A percentile compares a stretch with the other conserved stretches of the same genome.
These are phyloP conservation scores for Monosporascus sp. DNA, from an alignment of 2,329 filamentous ascomycete species.

Conservation along the genomic window DNA sequence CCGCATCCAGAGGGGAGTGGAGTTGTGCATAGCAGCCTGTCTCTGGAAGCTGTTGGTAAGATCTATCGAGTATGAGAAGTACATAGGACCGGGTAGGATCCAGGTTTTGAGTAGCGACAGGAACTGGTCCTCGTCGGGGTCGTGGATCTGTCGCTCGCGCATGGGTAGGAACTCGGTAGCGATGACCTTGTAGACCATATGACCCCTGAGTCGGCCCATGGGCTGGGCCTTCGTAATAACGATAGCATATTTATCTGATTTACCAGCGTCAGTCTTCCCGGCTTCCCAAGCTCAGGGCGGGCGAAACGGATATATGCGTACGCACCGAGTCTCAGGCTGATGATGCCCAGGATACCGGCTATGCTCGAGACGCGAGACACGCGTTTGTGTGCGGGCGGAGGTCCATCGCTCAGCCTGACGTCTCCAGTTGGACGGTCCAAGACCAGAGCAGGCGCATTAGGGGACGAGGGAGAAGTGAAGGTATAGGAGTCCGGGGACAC, in stretches of 20 bases:
- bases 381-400: slow-evolving; percentile 69
- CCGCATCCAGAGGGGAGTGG: slow-evolving; percentile 78
- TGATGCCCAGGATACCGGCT: slow-evolving; percentile 88
- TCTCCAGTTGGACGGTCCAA: slow-evolving; percentile 92
- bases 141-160: slow-evolving; percentile 84
- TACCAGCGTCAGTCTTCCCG: slow-evolving; percentile 7
- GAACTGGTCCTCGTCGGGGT: slow-evolving; percentile 92
- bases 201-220: slow-evolving; percentile 85
- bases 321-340: slow-evolving; percentile 86
- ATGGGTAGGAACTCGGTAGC: slow-evolving; percentile 90
- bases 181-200: slow-evolving; percentile 92
- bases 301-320: slow-evolving; percentile 4
- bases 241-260: slow-evolving; percentile 85
- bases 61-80: slow-evolving; percentile 96
- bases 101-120: slow-evolving; percentile 75
- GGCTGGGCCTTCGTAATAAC: slow-evolving; percentile 92
- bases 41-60: slow-evolving; percentile 96
- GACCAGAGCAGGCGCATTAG: slow-evolving; percentile 79
- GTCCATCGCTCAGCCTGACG: slow-evolving; percentile 76
- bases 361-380: slow-evolving; percentile 77
- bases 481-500: slow-evolving; percentile 89
- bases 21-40: slow-evolving; percentile 70
- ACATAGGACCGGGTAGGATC: slow-evolving; percentile 82
- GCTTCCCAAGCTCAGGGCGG: no score
- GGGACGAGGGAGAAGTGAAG: slow-evolving; percentile 92